A percentile compares a stretch with the other conserved stretches of the same genome.
Conservation (phyloP, 129 eudicot species). For the Oenanthe sinensis region DNA sequence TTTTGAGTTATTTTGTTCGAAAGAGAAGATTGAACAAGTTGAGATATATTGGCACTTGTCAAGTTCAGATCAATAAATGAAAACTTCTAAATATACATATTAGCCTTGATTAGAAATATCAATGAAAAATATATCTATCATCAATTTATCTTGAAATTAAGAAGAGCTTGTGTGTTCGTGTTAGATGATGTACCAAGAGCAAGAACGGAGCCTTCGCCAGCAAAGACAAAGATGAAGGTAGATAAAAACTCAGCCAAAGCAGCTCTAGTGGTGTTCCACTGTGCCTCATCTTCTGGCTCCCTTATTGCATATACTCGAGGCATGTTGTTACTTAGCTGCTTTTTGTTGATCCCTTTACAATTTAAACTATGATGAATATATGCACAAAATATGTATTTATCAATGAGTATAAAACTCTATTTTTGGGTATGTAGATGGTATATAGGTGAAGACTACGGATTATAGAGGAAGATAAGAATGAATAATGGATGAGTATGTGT, state of each 20-base stretch:
- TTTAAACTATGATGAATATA: not conserved
- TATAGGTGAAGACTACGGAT: not conserved
- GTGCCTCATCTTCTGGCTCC: slow-evolving; percentile 73
- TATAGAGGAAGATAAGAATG: not conserved
- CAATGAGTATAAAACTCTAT: not conserved
- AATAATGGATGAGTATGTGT: not conserved
- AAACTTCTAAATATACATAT: not conserved
- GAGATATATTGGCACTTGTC: not conserved
- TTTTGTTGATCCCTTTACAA: not conserved
- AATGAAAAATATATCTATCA: too few relatives aligned
- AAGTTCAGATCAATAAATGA: not conserved
- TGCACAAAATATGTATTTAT: not conserved
- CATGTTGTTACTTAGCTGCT: slow-evolving; percentile 14
- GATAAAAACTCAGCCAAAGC: slow-evolving; percentile 76
- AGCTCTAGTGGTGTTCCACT: slow-evolving; percentile 75
- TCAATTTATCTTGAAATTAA: not conserved
- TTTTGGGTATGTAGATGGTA: not conserved
- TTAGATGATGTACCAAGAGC: slow-evolving; percentile 46
- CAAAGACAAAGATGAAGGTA: slow-evolving; percentile 79
- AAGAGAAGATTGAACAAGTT: not conserved
- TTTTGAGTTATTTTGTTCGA: not conserved
- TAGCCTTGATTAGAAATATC: not conserved
- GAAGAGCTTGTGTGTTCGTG: not conserved
- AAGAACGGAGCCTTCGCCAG: slow-evolving; percentile 85
- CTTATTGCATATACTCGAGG: slow-evolving; percentile 69